These are phyloP conservation scores for Mycosarcoma mackinlayi DNA, from an alignment of 1,284 basidiomycete genomes.

Conservation along the genomic window DNA sequence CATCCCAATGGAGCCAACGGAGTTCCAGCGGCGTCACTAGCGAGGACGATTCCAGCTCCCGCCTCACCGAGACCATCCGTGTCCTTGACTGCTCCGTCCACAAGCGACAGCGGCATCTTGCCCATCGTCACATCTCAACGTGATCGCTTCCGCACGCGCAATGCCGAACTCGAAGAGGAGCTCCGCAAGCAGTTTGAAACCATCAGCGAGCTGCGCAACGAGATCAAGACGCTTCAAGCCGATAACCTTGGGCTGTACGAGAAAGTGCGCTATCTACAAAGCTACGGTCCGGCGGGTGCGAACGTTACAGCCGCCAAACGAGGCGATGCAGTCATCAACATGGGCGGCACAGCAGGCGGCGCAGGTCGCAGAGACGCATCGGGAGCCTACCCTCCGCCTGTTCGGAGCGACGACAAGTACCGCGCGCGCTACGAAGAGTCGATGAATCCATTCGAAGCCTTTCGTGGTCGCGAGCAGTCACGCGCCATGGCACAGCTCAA, in stretches of 20 bases:
- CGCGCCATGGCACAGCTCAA: constrained; percentile 90
- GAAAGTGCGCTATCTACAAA: constrained; percentile 63
- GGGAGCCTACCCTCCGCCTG: constrained; percentile 31
- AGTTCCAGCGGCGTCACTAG: background rate
- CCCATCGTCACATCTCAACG: constrained; percentile 92
- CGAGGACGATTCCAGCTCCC: constrained; percentile 6
- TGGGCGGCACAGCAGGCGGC: constrained; percentile 11
- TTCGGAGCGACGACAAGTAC: constrained; percentile 78
- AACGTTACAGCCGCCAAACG: constrained; percentile 46
- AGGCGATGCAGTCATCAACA: constrained; percentile 28
- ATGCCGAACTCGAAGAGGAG: constrained; percentile 96
- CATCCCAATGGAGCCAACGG: constrained; percentile 11
- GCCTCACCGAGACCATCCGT: constrained; percentile 12
- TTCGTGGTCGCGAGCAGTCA: constrained; percentile 91
- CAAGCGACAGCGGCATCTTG: constrained; percentile 45
- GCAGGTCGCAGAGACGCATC: constrained; percentile 21
- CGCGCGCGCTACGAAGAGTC: constrained; percentile 90
- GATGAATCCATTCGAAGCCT: constrained; percentile 97
- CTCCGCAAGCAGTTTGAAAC: constrained; percentile 91
- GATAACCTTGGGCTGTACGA: constrained; percentile 66
- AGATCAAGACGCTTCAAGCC: constrained; percentile 59
- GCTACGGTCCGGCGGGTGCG: constrained; percentile 32
- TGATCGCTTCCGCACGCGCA: constrained; percentile 92
- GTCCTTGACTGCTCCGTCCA: constrained; percentile 2
- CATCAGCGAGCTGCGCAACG: constrained; percentile 77